Evolutionary conservation across 305 asterid species (phyloP), one percentile per base, ranked within the genome.

Genomic region (Fraxinus paxiana): DNA sequence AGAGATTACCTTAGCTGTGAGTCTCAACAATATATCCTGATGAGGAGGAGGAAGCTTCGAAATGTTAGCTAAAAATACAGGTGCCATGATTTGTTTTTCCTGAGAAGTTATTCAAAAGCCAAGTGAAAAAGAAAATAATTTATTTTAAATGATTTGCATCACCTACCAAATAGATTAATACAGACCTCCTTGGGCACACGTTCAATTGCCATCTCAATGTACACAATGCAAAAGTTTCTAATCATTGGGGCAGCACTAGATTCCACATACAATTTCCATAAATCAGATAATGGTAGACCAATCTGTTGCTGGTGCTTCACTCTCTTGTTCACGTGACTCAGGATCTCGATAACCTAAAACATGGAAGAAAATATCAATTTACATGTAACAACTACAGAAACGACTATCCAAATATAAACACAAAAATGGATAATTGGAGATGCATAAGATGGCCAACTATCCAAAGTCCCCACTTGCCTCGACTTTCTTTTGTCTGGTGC

Each of bases 291-390:
- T 26, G 99, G 97, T 83, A 95, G 88, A 78, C 93, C 93, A 85
- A 94, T 90, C 33, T 81, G 88, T 41, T 38, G 84, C 88, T 90
- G 98, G 86, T 93, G 92, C 86, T 94, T 95, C 81, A 93, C 95
- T 88, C 99, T 90, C 90, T 92, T 92, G 93, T 95, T 95, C 81
- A 94, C 97, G 63, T 95, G 99, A 84, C 92, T 92, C 85, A 94
- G 86, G 86, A 95, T 88, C 88, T 95, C 99, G 75, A 95, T 88
- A 83, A 95, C 99, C 99, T 95, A 84, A 63, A 61, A 79, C 48
- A 31, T 26, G 70, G 86, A 28, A 76, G 48, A 41, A 37, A 87
- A 67, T 73, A 84, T 63, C 33, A 70, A 65, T 73, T 81, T 79
- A 83, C 41, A 59, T 30, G 33, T 30, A 1, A 30, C 43, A 73